Base-by-base conservation (phyloP, 169 alveolate genomes). In the Plasmodium fragile region DNA sequence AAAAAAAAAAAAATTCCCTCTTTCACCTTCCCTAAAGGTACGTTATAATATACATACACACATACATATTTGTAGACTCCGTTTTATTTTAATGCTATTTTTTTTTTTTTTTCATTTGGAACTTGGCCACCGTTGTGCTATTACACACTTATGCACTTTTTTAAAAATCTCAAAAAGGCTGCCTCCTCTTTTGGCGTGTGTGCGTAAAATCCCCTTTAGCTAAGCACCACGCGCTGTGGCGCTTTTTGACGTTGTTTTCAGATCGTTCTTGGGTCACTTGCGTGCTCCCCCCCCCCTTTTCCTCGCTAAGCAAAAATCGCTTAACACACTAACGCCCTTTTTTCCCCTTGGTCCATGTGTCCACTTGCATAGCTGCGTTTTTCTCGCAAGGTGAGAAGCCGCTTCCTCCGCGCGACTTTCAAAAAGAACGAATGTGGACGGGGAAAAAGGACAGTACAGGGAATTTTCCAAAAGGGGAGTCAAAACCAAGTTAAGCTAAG, bases 101-200 rank as follows among this genome's bases (percentile, higher is more conserved):
- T 65, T 34, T 65, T 65, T 65, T 65, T 34, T 34, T 34, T 25
- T 65, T 22, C 75, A 65, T 65, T 65, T 65, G 36, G 36, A 65
- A 65, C 75, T 25, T 65, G 7, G n/a, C 30, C 75, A 34, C 13
- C 75, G 4, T 65, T 8, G 8, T 49, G 36, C 6, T 28, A 11
- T 65, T 11, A 65, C 75, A 65, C 36, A n/a, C n/a, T n/a, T 65
- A 28, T 11, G 36, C 34, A 65, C 75, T 65, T 65, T 65, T 65
- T 65, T 65, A 25, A 65, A 65, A 65, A 65, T 18, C n/a, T 65
- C 16, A 65, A 65, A 65, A 65, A 65, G 36, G 75, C 4, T 65
- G 36, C 75, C 75, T 65, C 75, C 75, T 65, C 75, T 65, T 25
- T 28, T 25, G 34, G 75, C 41, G 75, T 65, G 75, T 65, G 75